phyloP scores from a whole-genome alignment of 768 basidiomycete genomes.

The Myochromella boudieri region DNA sequence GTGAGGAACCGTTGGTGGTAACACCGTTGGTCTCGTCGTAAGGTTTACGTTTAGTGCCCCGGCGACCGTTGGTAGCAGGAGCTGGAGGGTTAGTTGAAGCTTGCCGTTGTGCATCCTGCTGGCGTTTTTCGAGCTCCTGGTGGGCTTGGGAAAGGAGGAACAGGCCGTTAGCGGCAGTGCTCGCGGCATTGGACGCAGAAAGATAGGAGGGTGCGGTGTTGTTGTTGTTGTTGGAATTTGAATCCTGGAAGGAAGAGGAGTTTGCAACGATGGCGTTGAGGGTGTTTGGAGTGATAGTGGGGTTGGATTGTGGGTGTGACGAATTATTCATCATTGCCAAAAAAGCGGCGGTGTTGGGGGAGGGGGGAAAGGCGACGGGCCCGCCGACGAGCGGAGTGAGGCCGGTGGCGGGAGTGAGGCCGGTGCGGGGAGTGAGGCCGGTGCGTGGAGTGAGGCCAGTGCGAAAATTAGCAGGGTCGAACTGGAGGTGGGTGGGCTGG shows the following conservation, averaged over 20 bases:
- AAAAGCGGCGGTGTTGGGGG: slow-evolving; percentile 90
- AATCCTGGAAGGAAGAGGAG: slow-evolving; percentile 41
- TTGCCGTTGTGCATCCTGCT: slow-evolving; percentile 77
- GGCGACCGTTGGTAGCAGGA: slow-evolving; percentile 37
- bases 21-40: slow-evolving; percentile 43
- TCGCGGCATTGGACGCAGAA: slow-evolving; percentile 58
- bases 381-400: slow-evolving; percentile 81
- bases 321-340: slow-evolving; percentile 80
- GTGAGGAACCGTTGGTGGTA: slow-evolving; percentile 25
- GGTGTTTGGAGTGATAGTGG: slow-evolving; percentile 71
- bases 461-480: slow-evolving; percentile 73
- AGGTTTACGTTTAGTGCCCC: slow-evolving; percentile 74
- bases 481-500: slow-evolving; percentile 40
- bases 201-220: slow-evolving; percentile 30
- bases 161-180: slow-evolving; percentile 84
- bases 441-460: slow-evolving; percentile 87
- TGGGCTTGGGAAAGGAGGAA: slow-evolving; percentile 94
- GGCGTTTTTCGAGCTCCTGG: slow-evolving; percentile 94
- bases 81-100: slow-evolving; percentile 25
- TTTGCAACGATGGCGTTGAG: slow-evolving; percentile 77
- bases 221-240: slow-evolving; percentile 26
- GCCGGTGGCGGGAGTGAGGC: slow-evolving; percentile 73
- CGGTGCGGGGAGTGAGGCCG: slow-evolving; percentile 84
- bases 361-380: slow-evolving; percentile 75
- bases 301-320: slow-evolving; percentile 28